Conservation (phyloP, 2,329 filamentous ascomycete genomes). For the Ceratocystis ficicola region DNA sequence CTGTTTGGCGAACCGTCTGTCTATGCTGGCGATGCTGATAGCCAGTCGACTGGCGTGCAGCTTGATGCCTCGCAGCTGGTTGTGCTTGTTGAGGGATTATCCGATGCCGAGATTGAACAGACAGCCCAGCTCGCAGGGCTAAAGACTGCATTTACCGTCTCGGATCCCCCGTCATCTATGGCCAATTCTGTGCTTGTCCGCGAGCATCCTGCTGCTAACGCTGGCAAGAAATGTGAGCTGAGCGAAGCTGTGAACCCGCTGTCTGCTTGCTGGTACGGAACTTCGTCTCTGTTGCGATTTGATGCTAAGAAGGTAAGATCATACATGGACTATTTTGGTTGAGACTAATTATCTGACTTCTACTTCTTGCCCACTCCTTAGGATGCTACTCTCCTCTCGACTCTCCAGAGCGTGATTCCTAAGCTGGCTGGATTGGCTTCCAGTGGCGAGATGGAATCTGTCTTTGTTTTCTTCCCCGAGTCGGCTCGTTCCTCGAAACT, state of each 20-base stretch:
- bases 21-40: background rate
- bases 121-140: slow-evolving; percentile 27
- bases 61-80: slow-evolving; percentile 39
- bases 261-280: slow-evolving; percentile 37
- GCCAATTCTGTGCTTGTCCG: slow-evolving; percentile 36
- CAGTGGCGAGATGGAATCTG: slow-evolving; percentile 43
- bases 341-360: background rate
- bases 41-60: background rate
- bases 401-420: slow-evolving; percentile 36
- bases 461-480: slow-evolving; percentile 43
- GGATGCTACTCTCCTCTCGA: slow-evolving; percentile 34
- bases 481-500: slow-evolving; percentile 31
- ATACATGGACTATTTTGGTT: background rate
- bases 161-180: slow-evolving; percentile 34
- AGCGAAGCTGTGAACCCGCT: slow-evolving; percentile 34
- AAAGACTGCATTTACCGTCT: slow-evolving; percentile 37
- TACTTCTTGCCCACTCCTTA: slow-evolving; percentile 24
- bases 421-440: slow-evolving; percentile 37
- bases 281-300: slow-evolving; percentile 35
- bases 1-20: slow-evolving; percentile 11
- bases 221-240: slow-evolving; percentile 33
- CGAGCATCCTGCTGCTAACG: slow-evolving; percentile 33
- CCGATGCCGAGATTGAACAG: slow-evolving; percentile 35
- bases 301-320: slow-evolving; percentile 34
- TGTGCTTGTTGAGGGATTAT: slow-evolving; percentile 47